Evolutionary conservation across 139 green algal species (phyloP), one percentile per base, ranked within the genome.

Genomic region (Pleodorina starrii): DNA sequence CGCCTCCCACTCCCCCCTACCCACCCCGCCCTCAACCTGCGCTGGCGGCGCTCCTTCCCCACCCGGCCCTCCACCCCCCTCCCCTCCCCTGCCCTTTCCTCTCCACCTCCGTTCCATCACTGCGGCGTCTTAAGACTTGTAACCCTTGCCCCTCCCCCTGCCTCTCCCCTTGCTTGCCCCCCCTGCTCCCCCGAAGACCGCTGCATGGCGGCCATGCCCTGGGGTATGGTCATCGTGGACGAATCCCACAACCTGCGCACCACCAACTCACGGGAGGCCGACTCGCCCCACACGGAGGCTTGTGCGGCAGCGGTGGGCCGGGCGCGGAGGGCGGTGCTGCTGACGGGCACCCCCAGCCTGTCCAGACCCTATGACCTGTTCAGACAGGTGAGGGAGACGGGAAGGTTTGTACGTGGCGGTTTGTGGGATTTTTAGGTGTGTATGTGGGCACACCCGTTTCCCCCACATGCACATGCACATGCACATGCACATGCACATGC

Each of bases 291-390:
- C 91, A 98, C 97, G 3, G 95, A 98, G 89, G 96, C 95, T 0
- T 89, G 90, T 29, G 75, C 89, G 9, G 69, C 90, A 2, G 92
- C 94, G 0, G 87, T 95, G 19, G 69, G 57, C 16, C 50, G 82
- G n/a, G 92, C 95, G 5, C 50, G 66, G 19, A 88, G 95, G 0
- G 90, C 91, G 5, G 90, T 99, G 25, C 90, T 99, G 77, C 95
- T 99, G 60, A 95, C 93, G 1, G 98, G 98, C 32, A 99, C 97
- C 3, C 98, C 98, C 23, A 97, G 93, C 43, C 94, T 99, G 44
- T 93, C 90, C 27, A 90, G 94, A 25, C 97, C 97, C 9, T 99
- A 96, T 87, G 97, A 99, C 91, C 93, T 99, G 42, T 98, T 91
- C 91, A 79, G 92, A 2, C 96, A 98, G 94, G 92, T 96, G 21